Base-by-base conservation (phyloP, 2,329 filamentous ascomycete species). In the Nemania sp. region DNA sequence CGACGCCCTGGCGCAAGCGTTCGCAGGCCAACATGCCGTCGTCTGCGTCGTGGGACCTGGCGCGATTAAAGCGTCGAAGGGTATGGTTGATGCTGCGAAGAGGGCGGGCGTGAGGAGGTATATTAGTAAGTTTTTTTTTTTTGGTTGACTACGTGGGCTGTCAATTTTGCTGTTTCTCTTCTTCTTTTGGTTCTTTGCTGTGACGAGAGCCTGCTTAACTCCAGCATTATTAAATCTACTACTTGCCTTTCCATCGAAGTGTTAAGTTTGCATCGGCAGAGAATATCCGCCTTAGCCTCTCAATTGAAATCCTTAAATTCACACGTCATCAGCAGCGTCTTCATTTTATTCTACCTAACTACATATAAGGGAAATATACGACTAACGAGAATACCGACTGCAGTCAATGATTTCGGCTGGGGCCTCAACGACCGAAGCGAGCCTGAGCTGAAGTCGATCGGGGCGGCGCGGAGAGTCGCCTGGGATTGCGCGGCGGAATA, bases 371-470 rank as follows among this genome's bases (percentile, higher is more conserved):
- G n/a, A n/a, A n/a, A n/a, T n/a, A n/a, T n/a, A n/a, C n/a, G n/a
- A n/a, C n/a, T n/a, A n/a, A n/a, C n/a, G n/a, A n/a, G n/a, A n/a
- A n/a, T n/a, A n/a, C n/a, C n/a, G n/a, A n/a, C n/a, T 31, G 12
- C 5, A 60, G 52, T 67, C 12, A 64, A 67, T 40, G 64, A 66
- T 24, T 67, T 68, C 39, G 67, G 68, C 24, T 69, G 66, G 67
- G 66, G 66, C 1, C 48, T 61, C 4, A 47, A 61, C 36, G 49
- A 57, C 11, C 42, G 45, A 5, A 58, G 53, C 3, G 40, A 65
- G 8, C 66, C 66, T 1, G 67, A 70, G 23, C 66, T 70, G 20
- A 33, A 45, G 8, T 43, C 54, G 6, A 59, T 67, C 6, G 60
- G 57, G 19, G 52, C 43, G 3, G 36, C 41, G 30, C 59, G 67